Evolutionary conservation across 2,329 filamentous ascomycete genomes (phyloP), one percentile per base, ranked within the genome.

Genomic region (Nemania sp.): DNA sequence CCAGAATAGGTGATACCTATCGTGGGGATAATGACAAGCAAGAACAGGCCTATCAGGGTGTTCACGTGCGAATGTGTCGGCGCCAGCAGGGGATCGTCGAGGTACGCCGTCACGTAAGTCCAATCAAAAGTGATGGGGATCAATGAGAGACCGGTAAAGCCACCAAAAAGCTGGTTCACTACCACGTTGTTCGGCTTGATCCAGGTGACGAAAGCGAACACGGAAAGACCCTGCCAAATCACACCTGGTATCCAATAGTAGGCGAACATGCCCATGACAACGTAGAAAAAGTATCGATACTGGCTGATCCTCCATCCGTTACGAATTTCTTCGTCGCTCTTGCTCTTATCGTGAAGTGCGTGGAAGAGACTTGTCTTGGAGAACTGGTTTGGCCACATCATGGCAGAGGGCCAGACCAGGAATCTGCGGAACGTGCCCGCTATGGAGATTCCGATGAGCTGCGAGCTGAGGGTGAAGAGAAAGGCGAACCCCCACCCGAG

Each of bases 161-260:
- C 83, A 5, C 84, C 84, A 62, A 82, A 82, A 0, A 82, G 69
- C 61, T 81, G 79, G 57, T 81, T 82, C 45, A 82, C 68, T 11
- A 80, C 70, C 2, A 76, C 70, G 25, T 81, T 81, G 52, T 81
- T 74, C 2, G 79, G 80, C 1, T 72, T 75, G 35, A 82, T 78
- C 77, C 80, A 83, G 43, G 78, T 80, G 12, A 79, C 72, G 67
- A 79, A 80, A 50, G 77, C 75, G 57, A 82, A 79, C 6, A 80
- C 78, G 10, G 78, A 80, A 5, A 85, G 72, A 2, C 76, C 79
- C 50, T 78, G 80, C 67, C 77, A 82, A 1, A 84, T 70, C 21
- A 82, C 74, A 11, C 77, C 82, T 0, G 81, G 83, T 37, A 85
- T 77, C 75, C 80, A 85, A 67, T 85, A 85, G 73, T 82, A 83